Evolutionary conservation across 2,329 filamentous ascomycete genomes (phyloP), one percentile per base, ranked within the genome.

Genomic region (Fusarium sp.): DNA sequence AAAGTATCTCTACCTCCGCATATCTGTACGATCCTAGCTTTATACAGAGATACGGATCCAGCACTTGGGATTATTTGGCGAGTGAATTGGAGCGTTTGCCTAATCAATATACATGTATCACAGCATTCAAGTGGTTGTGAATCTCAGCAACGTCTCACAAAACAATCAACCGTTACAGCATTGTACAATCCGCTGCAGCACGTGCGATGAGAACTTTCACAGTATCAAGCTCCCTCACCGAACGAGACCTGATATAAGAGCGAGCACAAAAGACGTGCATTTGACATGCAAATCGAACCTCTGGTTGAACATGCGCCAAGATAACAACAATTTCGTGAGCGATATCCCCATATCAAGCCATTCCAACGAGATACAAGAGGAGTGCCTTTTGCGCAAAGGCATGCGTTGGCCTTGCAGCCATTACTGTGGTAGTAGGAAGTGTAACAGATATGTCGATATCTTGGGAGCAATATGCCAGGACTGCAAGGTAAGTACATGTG

Each of bases 361-460:
- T 26, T 12, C 28, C 20, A 26, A n/a, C 26, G 26, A 57, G 23
- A 40, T 34, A 39, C 28, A 30, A 32, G 40, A 54, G 38, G 48
- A 19, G 17, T 39, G 36, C n/a, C 34, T 7, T 21, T 21, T 32
- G 28, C 23, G 24, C 26, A 54, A 26, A 38, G 49, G 30, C n/a
- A 73, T 73, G 70, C 60, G 50, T 23, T 72, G 70, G 70, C 70
- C 70, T 30, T 72, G 70, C 45, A 73, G 65, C 42, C 65, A 73
- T 40, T 54, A 52, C 7, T 73, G 70, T 65, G 70, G 70, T 30
- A 62, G 67, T 23, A 63, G 68, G 57, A 57, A 38, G 48, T 72
- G 70, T 55, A 53, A 62, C 44, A 57, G 53, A 24, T 69, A 68
- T 68, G 70, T 71, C 20, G 49, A 67, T 20, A 54, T 39, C 24